phyloP scores from a whole-genome alignment of 73 alveolate species.

The Tetrahymena malaccensis region DNA sequence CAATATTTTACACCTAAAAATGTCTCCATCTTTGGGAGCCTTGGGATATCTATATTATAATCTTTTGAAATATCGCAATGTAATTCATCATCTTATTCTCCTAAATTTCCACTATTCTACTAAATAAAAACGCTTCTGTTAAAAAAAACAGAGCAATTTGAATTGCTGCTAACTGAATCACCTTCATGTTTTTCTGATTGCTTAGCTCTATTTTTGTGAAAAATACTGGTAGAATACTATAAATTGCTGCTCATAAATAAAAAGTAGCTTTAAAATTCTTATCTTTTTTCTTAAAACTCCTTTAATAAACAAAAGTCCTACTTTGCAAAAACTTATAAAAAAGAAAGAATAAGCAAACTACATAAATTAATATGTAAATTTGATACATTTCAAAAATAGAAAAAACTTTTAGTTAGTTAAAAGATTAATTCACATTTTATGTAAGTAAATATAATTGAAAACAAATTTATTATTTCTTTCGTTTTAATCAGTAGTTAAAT shows the following conservation, averaged over 20 bases:
- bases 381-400: too few species aligned
- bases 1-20: not conserved
- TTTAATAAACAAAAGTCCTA: not conserved
- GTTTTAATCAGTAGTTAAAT: not conserved
- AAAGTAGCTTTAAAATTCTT: not conserved
- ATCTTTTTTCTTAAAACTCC: not conserved
- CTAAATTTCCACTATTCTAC: not conserved
- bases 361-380: too few species aligned
- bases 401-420: too few species aligned
- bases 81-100: not conserved
- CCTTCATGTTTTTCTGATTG: not conserved
- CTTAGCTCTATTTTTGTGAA: not conserved
- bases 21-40: not conserved
- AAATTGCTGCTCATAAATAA: not conserved
- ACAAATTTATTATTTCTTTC: too few species aligned
- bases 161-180: not conserved
- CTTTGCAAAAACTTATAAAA: not conserved
- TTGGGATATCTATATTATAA: not conserved
- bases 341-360: too few species aligned
- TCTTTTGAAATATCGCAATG: not conserved
- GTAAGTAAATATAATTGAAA: too few species aligned
- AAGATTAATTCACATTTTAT: too few species aligned
- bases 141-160: not conserved
- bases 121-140: not conserved
- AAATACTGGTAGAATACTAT: not conserved